phyloP scores from a whole-genome alignment of 2,329 filamentous ascomycete genomes.

The Sporothrix phasma region DNA sequence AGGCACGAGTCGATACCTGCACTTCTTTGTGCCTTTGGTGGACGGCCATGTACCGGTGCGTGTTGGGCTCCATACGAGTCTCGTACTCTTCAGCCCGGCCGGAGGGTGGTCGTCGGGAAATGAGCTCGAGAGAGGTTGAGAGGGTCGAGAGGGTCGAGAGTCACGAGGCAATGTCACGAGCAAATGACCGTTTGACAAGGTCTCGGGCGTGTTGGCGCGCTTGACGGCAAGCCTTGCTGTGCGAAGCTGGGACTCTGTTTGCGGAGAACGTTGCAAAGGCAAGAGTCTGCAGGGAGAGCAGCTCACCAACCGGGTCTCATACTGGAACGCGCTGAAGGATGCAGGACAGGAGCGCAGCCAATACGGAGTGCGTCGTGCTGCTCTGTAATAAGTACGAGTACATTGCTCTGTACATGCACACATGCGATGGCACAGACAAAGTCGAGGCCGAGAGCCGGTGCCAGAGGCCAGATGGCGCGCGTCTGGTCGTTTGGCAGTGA shows the following conservation, averaged over 20 bases:
- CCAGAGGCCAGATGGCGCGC: not conserved
- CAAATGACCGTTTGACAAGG: too few relatives aligned
- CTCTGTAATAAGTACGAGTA: too few relatives aligned
- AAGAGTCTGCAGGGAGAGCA: not conserved
- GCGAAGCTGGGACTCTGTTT: not conserved
- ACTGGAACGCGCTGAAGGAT: not conserved
- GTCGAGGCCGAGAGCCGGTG: too few relatives aligned
- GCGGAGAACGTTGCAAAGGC: not conserved
- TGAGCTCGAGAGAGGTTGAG: not conserved
- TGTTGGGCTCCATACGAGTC: not conserved
- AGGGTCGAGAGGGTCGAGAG: too few relatives aligned
- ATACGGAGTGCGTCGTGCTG: too few relatives aligned
- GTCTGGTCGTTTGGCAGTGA: not conserved
- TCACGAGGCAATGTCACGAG: too few relatives aligned
- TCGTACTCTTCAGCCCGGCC: too few relatives aligned
- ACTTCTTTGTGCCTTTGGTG: not conserved
- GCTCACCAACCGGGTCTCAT: not conserved
- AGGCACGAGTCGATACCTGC: not conserved
- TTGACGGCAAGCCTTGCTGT: not conserved
- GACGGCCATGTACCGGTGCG: not conserved
- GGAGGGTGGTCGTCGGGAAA: not conserved
- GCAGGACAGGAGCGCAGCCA: not conserved
- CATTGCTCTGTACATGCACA: too few relatives aligned
- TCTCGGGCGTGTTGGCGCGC: too few relatives aligned
- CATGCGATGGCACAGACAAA: not conserved